A percentile compares a stretch with the other conserved stretches of the same genome.
phyloP scores from a whole-genome alignment of 1,284 basidiomycete genomes.

The Sporisorium exsertum region DNA sequence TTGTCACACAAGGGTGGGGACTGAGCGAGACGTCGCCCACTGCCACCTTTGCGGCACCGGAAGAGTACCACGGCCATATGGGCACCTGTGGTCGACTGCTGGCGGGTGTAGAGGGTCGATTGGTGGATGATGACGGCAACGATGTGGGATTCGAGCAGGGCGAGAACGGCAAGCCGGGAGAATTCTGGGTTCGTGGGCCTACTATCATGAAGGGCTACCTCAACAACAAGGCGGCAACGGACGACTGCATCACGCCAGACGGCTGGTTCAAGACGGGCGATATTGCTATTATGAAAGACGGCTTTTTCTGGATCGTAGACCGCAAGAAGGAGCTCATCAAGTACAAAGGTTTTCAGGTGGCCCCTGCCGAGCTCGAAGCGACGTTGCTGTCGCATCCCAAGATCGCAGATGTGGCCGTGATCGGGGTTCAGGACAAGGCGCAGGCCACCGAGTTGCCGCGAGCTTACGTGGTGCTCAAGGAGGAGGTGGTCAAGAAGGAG shows the following conservation, averaged over 20 bases:
- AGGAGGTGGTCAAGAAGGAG: conserved; percentile 40
- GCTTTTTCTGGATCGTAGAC: conserved; percentile 61
- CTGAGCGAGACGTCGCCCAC: conserved; percentile 81
- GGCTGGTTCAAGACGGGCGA: conserved; percentile 62
- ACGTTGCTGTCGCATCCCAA: conserved; percentile 49
- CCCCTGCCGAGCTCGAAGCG: conserved; percentile 58
- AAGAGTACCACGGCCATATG: conserved; percentile 51
- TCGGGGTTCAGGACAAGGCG: conserved; percentile 37
- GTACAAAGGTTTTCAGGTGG: conserved; percentile 63
- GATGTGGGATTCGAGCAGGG: conserved; percentile 71
- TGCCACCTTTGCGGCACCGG: conserved; percentile 67
- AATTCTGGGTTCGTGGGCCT: conserved; percentile 48
- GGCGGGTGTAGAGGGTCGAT: conserved; percentile 81
- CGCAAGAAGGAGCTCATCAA: conserved; percentile 63
- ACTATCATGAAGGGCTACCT: conserved; percentile 59
- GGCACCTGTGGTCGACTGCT: conserved; percentile 76
- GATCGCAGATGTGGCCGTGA: conserved; percentile 53
- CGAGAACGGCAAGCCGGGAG: conserved; percentile 70
- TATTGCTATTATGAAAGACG: conserved; percentile 53
- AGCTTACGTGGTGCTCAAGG: conserved; percentile 65
- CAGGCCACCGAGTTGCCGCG: conserved; percentile 62
- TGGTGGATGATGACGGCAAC: conserved; percentile 74
- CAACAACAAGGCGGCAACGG: conserved; percentile 48
- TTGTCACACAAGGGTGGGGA: conserved; percentile 74
- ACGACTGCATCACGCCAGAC: conserved; percentile 54